Base-by-base conservation (phyloP, 2,329 filamentous ascomycete genomes). In the Chrysoporthe deuterocubensis region DNA sequence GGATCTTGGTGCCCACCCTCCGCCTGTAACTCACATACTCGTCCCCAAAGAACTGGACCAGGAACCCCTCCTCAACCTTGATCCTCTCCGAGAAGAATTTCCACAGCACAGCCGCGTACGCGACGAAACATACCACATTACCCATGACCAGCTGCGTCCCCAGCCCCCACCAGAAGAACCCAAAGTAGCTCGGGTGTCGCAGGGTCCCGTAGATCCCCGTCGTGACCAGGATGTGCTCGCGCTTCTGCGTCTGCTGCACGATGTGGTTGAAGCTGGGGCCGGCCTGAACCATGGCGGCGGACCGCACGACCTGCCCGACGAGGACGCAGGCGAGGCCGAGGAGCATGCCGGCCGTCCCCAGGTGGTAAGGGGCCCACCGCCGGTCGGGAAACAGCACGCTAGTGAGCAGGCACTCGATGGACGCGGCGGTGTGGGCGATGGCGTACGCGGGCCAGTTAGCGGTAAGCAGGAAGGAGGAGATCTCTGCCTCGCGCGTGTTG, bases 101-200 rank as follows among this genome's bases (percentile, higher is more conserved):
- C 93, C 93, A 97, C 72, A 99, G 78, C 18, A 96, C 91, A 8
- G 85, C 77, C 0, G 87, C 80, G 81, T 97, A 98, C 1, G 80
- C 91, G 7, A 90, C 72, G 67, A 96, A 88, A 77, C 93, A 97
- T 2, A 97, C 72, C 9, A 86, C 80, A 79, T 99, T 99, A 21
- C 95, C 95, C 71, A 97, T 84, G 65, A 97, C 88, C 56, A 98
- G 76, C 83, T 99, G 96, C 14, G 94, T 97, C 5, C 96, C 96
- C n/a, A 98, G 76, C 0, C 92, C 93, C 95, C 95, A 99, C 89
- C 94, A 98, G 80, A 97, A 99, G 82, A 97, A 99, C 3, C 95
- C 96, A 81, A 98, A 97, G 80, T 99, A 99, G 68, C 91, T 92
- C 14, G 96, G 96, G 78, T 99, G 96, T 34, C 96, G 84, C 64